Base-by-base conservation (phyloP, 2,329 filamentous ascomycete species). In the Mycosphaerella sp. region DNA sequence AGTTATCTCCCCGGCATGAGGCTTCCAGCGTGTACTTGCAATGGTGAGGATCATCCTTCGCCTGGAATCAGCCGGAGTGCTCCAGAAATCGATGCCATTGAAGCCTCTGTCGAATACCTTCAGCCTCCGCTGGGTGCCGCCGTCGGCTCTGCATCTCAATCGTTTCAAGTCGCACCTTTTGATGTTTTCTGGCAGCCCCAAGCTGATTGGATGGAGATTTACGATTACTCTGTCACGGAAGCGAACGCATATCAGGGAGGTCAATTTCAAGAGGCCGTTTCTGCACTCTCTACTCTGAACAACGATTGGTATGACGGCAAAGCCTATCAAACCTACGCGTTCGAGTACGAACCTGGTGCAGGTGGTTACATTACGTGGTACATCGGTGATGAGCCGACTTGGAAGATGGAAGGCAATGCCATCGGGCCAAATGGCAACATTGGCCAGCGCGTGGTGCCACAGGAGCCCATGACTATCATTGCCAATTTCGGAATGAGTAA, bases 51-150 rank as follows among this genome's bases (percentile, higher is more conserved):
- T 62, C 85, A 88, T 64, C 85, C 85, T 4, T 80, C 72, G 21
- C 79, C 80, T 6, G 84, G 85, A 11, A 81, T 74, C 45, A 84
- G 84, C 48, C 79, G 85, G 23, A 81, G 80, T 54, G 81, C 83
- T 1, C 85, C 85, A 0, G 85, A 88, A 74, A 86, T 88, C 57
- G 85, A 88, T 76, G 83, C 79, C 10, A 73, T 88, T 41, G 85
- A 88, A 75, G 85, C 81, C n/a, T 84, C 79, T 61, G 80, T 82
- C 11, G 72, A 69, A 5, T 73, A 74, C 14, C 63, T 84, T 23
- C 76, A 78, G 12, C 71, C 74, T 39, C 72, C 73, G n/a, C 66
- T 75, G 17, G 73, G 72, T 32, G 74, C 74, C n/a, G 64, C 57
- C 34, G 75, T 84, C 46, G 84, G 84, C 36, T 62, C 75, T 17